Conservation (phyloP, 139 green algal species). For the Eudorina sp. region DNA sequence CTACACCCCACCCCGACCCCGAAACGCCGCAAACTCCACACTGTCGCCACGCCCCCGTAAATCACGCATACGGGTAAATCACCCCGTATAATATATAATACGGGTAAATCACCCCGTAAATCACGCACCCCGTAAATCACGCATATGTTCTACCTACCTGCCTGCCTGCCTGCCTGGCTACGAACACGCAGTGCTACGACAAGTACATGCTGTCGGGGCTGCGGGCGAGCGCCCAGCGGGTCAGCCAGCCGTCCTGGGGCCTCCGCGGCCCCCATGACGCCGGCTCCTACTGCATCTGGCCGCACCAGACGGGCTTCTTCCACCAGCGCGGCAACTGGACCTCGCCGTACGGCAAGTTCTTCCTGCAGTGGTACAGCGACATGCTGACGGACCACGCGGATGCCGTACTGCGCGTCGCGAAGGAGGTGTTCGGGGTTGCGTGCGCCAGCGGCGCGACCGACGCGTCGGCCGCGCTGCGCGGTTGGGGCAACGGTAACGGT, state of each 20-base stretch:
- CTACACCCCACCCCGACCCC: no score
- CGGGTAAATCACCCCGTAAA: no score
- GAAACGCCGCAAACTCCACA: no score
- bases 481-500: not conserved
- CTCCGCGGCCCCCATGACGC: constrained; percentile 74
- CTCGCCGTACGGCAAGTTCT: constrained; percentile 73
- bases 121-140: no score
- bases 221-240: constrained; percentile 61
- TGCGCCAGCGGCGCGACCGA: not conserved
- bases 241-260: constrained; percentile 72
- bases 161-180: no score
- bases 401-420: constrained; percentile 55
- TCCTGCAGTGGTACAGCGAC: constrained; percentile 75
- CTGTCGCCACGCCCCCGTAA: no score
- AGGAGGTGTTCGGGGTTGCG: constrained; percentile 9
- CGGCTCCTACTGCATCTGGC: constrained; percentile 67
- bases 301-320: constrained; percentile 76
- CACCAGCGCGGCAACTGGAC: constrained; percentile 67
- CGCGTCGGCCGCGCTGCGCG: not conserved
- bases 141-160: no score
- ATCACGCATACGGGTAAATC: no score
- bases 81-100: no score
- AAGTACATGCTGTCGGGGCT: constrained; percentile 71
- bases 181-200: constrained; percentile 83
- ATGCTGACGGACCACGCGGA: constrained; percentile 67